Evolutionary conservation across 345 rosid species (phyloP), one percentile per base, ranked within the genome.

Genomic region (Cardamine chenopodiifolia): DNA sequence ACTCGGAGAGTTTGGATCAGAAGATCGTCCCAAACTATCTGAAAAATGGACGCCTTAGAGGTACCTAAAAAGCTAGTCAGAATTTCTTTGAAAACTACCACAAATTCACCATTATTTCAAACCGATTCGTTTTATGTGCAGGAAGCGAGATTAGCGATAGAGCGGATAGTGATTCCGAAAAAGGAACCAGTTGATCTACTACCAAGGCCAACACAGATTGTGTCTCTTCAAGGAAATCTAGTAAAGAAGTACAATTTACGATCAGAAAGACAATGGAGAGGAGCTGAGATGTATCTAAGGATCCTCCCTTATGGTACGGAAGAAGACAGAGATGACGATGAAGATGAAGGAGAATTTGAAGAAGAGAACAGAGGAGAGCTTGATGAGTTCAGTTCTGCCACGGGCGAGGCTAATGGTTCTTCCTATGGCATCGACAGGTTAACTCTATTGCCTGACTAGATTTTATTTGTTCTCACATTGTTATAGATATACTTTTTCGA

Each of bases 131-230:
- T 19, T 28, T 19, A 19, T 63, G 54, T 71, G 49, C 87, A 90
- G 98, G 96, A 93, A 84, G 93, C 90, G 17, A 84, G 97, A 72
- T 74, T 90, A 62, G 94, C 96, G 3, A 87, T 90, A 42, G 92
- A 90, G 81, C 83, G 85, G 69, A 83, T 86, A 59, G 97, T 90
- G 48, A 88, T 93, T 54, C 92, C 90, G 5, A 80, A 85, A 64
- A 89, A 82, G 22, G 88, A 93, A 83, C 53, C 86, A 9, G 85
- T 81, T 6, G 94, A 89, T 77, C 83, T 90, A 67, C 91, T 90
- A 11, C 87, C 92, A 3, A 88, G 98, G 81, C 79, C 88, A 47
- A 11, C 81, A 7, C 71, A 72, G 37, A 84, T 90, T 49, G 70
- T 93, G 39, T 76, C 87, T 72, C 80, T 88, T 52, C 96, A 93